Conservation (phyloP, 2,329 filamentous ascomycete species). For the Paracorniculantispora psalliotae region DNA sequence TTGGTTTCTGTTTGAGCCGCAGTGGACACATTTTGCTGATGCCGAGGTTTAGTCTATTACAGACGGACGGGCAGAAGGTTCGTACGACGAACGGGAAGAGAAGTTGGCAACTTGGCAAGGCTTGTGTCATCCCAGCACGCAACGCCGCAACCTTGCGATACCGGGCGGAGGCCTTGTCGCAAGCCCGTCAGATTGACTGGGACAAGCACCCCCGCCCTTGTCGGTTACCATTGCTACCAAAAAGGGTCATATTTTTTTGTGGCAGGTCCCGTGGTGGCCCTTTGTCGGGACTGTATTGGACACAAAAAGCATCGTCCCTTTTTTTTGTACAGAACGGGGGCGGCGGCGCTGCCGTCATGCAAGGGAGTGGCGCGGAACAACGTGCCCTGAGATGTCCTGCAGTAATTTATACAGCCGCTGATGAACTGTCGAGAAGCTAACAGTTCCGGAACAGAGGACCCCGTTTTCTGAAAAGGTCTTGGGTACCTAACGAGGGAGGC, state of each 20-base stretch:
- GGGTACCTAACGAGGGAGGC: not conserved
- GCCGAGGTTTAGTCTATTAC: not conserved
- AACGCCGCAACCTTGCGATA: not conserved
- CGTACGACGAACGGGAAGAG: not conserved
- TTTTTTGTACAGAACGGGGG: not conserved
- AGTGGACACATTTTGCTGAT: not conserved
- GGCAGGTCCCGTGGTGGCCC: not conserved
- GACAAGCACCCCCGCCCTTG: not conserved
- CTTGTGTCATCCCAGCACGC: not conserved
- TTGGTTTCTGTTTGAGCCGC: not conserved
- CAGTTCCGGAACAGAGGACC: not conserved
- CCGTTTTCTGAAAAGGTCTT: not conserved
- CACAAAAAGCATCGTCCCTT: not conserved
- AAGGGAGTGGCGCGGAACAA: not conserved
- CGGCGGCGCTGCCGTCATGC: not conserved
- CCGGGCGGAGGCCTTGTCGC: not conserved
- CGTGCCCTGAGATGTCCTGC: not conserved
- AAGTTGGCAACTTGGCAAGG: not conserved
- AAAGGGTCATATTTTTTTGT: not conserved
- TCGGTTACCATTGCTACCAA: not conserved
- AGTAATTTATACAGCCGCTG: not conserved
- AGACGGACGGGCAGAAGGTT: not conserved
- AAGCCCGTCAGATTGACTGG: constrained; percentile 7
- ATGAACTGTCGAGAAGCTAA: not conserved
- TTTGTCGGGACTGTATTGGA: not conserved